A percentile compares a stretch with the other conserved stretches of the same genome.
Conservation (phyloP, 2,329 filamentous ascomycete genomes). For the Coleophoma cylindrospora region DNA sequence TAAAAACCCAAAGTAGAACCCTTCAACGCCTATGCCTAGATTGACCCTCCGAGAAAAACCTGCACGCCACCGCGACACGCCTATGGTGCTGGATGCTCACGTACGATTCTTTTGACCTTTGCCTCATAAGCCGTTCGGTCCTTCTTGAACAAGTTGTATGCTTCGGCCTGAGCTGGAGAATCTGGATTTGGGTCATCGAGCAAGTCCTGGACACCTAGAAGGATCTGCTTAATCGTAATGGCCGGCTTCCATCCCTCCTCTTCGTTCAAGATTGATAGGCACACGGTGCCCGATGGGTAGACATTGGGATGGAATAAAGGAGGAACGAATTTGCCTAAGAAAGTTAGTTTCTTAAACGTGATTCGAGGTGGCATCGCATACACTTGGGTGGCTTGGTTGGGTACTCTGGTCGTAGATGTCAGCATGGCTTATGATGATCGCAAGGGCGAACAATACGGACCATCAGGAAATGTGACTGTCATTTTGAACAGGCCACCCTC, state of each 20-base stretch:
- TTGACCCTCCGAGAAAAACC: constrained; percentile 4
- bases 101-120: constrained; percentile 80
- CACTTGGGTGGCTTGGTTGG: constrained; percentile 98
- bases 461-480: constrained; percentile 87
- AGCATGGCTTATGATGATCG: constrained; percentile 9
- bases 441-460: constrained; percentile 43
- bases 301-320: constrained; percentile 98
- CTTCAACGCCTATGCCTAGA: constrained; percentile 16
- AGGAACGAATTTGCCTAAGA: constrained; percentile 85
- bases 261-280: constrained; percentile 94
- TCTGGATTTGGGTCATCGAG: constrained; percentile 96
- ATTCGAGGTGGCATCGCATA: constrained; percentile 41
- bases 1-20: constrained; percentile 6
- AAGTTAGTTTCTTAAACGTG: constrained; percentile 8
- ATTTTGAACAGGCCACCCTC: constrained; percentile 97
- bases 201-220: constrained; percentile 91
- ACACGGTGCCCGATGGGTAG: constrained; percentile 96
- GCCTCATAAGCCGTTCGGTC: constrained; percentile 84
- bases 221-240: constrained; percentile 97
- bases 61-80: constrained; percentile 5
- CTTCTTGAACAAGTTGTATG: constrained; percentile 94
- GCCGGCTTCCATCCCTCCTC: constrained; percentile 98
- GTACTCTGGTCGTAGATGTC: constrained; percentile 62
- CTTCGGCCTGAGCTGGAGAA: constrained; percentile 92
- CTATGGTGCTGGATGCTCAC: constrained; percentile 78